Conservation (phyloP, 345 rosid genomes). For the Kernera saxatilis region DNA sequence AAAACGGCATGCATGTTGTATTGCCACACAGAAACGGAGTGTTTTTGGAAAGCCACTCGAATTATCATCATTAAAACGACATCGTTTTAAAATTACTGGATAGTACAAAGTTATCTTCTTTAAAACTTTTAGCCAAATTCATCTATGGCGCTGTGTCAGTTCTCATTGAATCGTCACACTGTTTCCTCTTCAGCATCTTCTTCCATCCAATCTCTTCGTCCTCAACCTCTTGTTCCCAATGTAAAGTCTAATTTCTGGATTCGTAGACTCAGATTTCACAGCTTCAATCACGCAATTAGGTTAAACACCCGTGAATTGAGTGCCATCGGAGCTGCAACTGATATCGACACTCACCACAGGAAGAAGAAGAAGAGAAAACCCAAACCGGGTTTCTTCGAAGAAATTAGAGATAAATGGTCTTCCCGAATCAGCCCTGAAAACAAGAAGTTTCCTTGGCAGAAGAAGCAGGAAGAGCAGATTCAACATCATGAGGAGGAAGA, state of each 20-base stretch:
- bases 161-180: conserved; percentile 27
- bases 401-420: conserved; percentile 71
- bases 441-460: conserved; percentile 72
- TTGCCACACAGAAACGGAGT: background rate
- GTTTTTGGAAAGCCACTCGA: background rate
- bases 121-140: conserved; percentile 7
- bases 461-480: conserved; percentile 32
- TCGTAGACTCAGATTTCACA: conserved; percentile 22
- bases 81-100: background rate
- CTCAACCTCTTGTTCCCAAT: conserved; percentile 9
- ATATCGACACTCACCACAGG: conserved; percentile 21
- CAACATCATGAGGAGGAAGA: conserved; percentile 15
- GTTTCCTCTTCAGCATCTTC: conserved; percentile 15
- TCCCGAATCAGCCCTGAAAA: conserved; percentile 39
- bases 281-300: conserved; percentile 26
- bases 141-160: conserved; percentile 45
- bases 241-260: background rate
- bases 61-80: background rate
- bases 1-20: conserved; percentile 6
- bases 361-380: conserved; percentile 51
- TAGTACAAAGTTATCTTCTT: conserved; percentile 3
- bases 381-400: conserved; percentile 67
- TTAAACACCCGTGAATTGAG: conserved; percentile 15
- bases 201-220: conserved; percentile 12
- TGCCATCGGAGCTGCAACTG: conserved; percentile 20